phyloP scores from a whole-genome alignment of 805 yeast species.

The Nakazawaea molendinolei region DNA sequence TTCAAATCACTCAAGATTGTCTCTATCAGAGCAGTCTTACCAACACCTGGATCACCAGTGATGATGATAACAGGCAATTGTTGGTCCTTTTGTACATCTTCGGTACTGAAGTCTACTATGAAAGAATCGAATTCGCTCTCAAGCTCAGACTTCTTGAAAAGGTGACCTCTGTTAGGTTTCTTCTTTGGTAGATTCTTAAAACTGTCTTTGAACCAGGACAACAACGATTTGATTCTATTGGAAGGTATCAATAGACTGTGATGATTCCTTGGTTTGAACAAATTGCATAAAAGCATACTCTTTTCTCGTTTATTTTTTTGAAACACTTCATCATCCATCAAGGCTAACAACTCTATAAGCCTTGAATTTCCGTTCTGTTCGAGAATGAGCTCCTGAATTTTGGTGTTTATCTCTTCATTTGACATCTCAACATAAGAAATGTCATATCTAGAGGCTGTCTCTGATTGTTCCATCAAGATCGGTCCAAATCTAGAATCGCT shows the following conservation, averaged over 20 bases:
- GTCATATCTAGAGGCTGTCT: neutral
- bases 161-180: slow-evolving; percentile 11
- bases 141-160: slow-evolving; percentile 8
- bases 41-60: slow-evolving; percentile 8
- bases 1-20: slow-evolving; percentile 4
- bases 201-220: slow-evolving; percentile 5
- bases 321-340: slow-evolving; percentile 1
- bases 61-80: slow-evolving; percentile 9
- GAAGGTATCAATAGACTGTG: slow-evolving; percentile 8
- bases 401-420: neutral
- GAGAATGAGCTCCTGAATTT: neutral
- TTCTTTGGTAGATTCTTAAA: slow-evolving; percentile 6
- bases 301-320: neutral
- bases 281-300: slow-evolving; percentile 1
- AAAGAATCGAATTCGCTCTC: slow-evolving; percentile 5
- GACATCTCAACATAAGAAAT: neutral
- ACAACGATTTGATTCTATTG: neutral
- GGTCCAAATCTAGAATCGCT: slow-evolving; percentile 3
- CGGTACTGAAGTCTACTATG: neutral
- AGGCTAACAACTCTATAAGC: slow-evolving; percentile 1
- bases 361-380: slow-evolving; percentile 1
- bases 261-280: slow-evolving; percentile 7
- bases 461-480: neutral
- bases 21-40: slow-evolving; percentile 7
- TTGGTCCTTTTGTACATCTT: slow-evolving; percentile 5